A percentile compares a stretch with the other conserved stretches of the same genome.
Conservation (phyloP, 352 stramenopile species). For the Plasmopara halstedii region DNA sequence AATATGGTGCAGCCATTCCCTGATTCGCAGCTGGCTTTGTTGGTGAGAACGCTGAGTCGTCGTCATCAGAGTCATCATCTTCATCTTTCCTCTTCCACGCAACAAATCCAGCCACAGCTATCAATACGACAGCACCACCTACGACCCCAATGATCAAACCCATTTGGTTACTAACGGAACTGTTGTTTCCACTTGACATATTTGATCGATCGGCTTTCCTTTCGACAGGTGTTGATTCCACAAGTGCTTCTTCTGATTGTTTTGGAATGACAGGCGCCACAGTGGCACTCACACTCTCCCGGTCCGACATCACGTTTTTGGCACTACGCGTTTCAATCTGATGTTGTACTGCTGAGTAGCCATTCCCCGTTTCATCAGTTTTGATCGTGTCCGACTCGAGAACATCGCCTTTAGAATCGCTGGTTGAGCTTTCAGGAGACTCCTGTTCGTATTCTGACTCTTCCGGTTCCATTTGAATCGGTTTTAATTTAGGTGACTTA, state of each 20-base stretch:
- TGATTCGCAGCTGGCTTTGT: slow-evolving; percentile 12
- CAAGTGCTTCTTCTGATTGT: slow-evolving; percentile 8
- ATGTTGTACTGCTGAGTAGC: slow-evolving; percentile 9
- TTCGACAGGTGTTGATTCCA: slow-evolving; percentile 23
- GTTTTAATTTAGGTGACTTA: slow-evolving; percentile 17
- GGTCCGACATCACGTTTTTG: slow-evolving; percentile 5
- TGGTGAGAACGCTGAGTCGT: slow-evolving; percentile 26
- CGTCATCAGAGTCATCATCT: slow-evolving; percentile 59
- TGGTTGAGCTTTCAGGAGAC: slow-evolving; percentile 21
- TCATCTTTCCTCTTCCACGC: slow-evolving; percentile 50
- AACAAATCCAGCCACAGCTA: slow-evolving; percentile 46
- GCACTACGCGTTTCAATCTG: slow-evolving; percentile 11
- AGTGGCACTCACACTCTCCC: slow-evolving; percentile 13
- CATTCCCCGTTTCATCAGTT: slow-evolving; percentile 3
- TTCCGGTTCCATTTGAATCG: slow-evolving; percentile 15
- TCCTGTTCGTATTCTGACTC: slow-evolving; percentile 11
- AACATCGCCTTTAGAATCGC: slow-evolving; percentile 3
- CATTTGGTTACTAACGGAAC: slow-evolving; percentile 25
- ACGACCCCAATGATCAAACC: slow-evolving; percentile 48
- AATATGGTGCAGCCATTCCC: slow-evolving; percentile 13
- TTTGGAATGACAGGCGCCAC: slow-evolving; percentile 9
- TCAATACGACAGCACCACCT: slow-evolving; percentile 30
- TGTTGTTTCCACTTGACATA: slow-evolving; percentile 16
- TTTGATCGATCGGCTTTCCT: slow-evolving; percentile 11
- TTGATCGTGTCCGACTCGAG: slow-evolving; percentile 3